Base-by-base conservation (phyloP, 345 rosid species). In the Arabis hirsuta region DNA sequence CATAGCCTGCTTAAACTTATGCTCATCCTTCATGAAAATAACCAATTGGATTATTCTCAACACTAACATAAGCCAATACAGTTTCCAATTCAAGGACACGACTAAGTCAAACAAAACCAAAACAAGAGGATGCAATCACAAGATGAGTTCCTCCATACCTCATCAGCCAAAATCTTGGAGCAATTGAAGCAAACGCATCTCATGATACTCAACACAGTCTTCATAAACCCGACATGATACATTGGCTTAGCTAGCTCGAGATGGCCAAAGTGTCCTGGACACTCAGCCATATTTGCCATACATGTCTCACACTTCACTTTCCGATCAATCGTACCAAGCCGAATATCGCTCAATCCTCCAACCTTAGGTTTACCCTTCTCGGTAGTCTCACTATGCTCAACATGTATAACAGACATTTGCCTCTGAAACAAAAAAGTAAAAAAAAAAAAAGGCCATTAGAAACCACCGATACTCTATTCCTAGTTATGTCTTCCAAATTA, bases 171-270 rank as follows among this genome's bases (percentile, higher is more conserved):
- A 67, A 94, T 85, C 81, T 89, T 91, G 7, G 97, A 91, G 82
- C 97, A 94, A 81, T 88, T 94, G 85, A 94, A 91, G 83, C 98
- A 94, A 54, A 94, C 95, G 27, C 87, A 87, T 65, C 98, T 81
- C 98, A 91, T 91, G 41, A 94, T 89, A 57, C 88, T 83, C 13
- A 94, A 85, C 69, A 94, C 97, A 0, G 96, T 91, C 84, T 94
- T 94, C 90, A 88, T 12, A 77, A 94, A 94, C 26, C 97, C 98
- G 2, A 91, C 88, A 73, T 94, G 98, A 55, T 79, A 94, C 98
- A 94, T 89, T 0, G 98, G 97, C 85, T 94, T 94, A 2, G 98
- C 98, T 5, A 94, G 92, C 88, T 94, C 98, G 55, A 94, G 81
- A 71, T 91, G 96, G 41, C 98, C 98, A 73, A 94, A 94, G 73